Evolutionary conservation across 345 rosid species (phyloP).

Genomic region (Odontarrhena argentea): DNA sequence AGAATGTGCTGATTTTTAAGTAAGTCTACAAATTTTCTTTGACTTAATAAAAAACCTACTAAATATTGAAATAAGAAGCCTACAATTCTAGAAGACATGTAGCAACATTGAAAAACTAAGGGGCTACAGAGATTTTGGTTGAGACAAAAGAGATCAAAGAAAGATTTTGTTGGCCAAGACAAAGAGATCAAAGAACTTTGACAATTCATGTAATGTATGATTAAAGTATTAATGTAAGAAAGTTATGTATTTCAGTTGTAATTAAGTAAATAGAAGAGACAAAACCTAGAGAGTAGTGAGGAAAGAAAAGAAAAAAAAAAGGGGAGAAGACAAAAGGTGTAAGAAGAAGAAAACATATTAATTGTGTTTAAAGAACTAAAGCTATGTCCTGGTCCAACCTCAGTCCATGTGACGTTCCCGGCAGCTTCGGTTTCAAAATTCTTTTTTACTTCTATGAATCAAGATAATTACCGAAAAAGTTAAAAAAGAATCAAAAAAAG

Average conservation of each 20-base stretch:
- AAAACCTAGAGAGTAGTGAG: conserved; percentile 29
- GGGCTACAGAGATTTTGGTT: conserved; percentile 5
- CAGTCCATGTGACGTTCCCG: conserved; percentile 39
- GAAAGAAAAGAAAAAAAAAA: not conserved
- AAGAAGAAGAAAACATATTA: conserved; percentile 37
- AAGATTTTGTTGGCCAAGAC: conserved; percentile 27
- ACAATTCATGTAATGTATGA: conserved; percentile 3
- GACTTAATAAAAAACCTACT: not conserved
- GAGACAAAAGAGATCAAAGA: conserved; percentile 25
- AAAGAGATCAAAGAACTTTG: conserved; percentile 24
- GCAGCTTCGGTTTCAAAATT: conserved; percentile 25
- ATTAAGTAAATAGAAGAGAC: conserved; percentile 18
- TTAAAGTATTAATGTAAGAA: conserved; percentile 19
- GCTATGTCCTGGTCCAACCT: conserved; percentile 33
- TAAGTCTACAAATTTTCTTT: not conserved
- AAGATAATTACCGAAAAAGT: not conserved
- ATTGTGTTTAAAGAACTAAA: conserved; percentile 39
- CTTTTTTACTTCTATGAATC: not conserved
- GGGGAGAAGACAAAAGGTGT: conserved; percentile 35
- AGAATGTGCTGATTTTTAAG: not conserved
- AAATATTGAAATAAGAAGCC: not conserved
- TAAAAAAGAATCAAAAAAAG: not conserved
- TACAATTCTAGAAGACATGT: conserved; percentile 4
- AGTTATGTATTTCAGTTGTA: not conserved
- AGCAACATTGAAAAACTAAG: not conserved